These are phyloP conservation scores for Monosporascus sp. DNA, from an alignment of 2,329 filamentous ascomycete species.

Conservation along the genomic window DNA sequence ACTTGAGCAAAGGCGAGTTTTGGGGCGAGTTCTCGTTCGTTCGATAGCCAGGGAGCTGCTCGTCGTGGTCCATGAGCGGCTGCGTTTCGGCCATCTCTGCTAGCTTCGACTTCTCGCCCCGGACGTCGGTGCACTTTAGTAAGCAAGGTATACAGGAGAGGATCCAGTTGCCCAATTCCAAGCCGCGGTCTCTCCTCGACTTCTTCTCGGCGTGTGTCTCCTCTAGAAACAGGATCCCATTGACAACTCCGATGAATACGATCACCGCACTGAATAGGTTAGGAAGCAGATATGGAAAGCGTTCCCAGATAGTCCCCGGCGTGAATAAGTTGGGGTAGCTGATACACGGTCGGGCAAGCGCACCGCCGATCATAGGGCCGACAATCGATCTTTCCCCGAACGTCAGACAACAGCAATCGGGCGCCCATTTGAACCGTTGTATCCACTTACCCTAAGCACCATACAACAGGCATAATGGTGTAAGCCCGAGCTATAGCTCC, in stretches of 20 bases:
- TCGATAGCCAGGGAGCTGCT: slow-evolving; percentile 64
- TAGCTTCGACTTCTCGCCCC: slow-evolving; percentile 32
- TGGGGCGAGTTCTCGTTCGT: slow-evolving; percentile 51
- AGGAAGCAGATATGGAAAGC: slow-evolving; percentile 72
- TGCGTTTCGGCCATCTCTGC: slow-evolving; percentile 49
- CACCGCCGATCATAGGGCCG: slow-evolving; percentile 85
- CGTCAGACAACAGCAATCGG: slow-evolving; percentile 19
- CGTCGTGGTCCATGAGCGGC: slow-evolving; percentile 56
- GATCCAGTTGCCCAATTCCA: slow-evolving; percentile 72
- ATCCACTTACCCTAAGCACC: slow-evolving; percentile 75
- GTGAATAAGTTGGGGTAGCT: slow-evolving; percentile 73
- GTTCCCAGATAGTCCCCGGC: slow-evolving; percentile 72
- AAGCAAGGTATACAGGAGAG: slow-evolving; percentile 37
- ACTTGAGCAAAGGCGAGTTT: slow-evolving; percentile 33
- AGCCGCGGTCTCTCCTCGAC: slow-evolving; percentile 66
- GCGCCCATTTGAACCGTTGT: neutral
- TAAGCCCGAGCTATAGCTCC: slow-evolving; percentile 69
- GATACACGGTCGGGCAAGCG: slow-evolving; percentile 78
- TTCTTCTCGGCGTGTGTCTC: slow-evolving; percentile 88
- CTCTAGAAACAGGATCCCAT: slow-evolving; percentile 69
- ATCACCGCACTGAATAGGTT: slow-evolving; percentile 56
- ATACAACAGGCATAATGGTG: slow-evolving; percentile 96
- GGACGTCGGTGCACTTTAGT: slow-evolving; percentile 28
- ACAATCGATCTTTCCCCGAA: slow-evolving; percentile 70
- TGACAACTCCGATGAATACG: slow-evolving; percentile 57